These are phyloP conservation scores for Euclidium syriacum DNA, from an alignment of 345 rosid species.

Conservation along the genomic window DNA sequence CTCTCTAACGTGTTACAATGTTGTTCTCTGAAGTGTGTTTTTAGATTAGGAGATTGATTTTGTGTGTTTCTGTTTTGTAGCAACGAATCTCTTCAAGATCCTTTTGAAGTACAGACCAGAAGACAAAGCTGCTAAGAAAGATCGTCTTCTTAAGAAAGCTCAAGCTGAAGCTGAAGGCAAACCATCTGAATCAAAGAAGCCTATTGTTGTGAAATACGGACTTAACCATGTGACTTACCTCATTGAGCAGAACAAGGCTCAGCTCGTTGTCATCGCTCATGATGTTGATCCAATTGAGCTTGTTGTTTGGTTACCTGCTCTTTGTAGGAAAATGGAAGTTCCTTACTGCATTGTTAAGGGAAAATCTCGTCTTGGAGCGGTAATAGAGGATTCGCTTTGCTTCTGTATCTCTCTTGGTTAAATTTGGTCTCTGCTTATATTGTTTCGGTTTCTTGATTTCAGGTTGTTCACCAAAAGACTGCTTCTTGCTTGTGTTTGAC, in stretches of 20 bases:
- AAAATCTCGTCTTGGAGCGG: conserved; percentile 71
- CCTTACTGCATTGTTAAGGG: conserved; percentile 85
- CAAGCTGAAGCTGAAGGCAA: conserved; percentile 72
- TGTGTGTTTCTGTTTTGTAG: conserved; percentile 25
- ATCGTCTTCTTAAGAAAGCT: conserved; percentile 56
- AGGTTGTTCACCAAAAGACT: conserved; percentile 69
- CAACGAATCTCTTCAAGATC: conserved; percentile 54
- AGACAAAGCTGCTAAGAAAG: conserved; percentile 69
- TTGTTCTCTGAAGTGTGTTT: too few species aligned
- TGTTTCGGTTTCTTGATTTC: background rate
- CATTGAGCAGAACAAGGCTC: conserved; percentile 79
- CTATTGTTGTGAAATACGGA: conserved; percentile 65
- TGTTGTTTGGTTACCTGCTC: conserved; percentile 85
- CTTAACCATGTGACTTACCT: conserved; percentile 73
- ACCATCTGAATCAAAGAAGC: conserved; percentile 57
- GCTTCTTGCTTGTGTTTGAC: conserved; percentile 62
- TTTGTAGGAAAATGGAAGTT: conserved; percentile 84
- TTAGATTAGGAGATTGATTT: too few species aligned
- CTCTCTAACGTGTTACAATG: too few species aligned
- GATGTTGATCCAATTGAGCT: conserved; percentile 86
- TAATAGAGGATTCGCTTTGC: too few species aligned
- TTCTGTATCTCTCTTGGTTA: too few species aligned
- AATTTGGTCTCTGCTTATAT: too few species aligned
- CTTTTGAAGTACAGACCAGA: conserved; percentile 65
- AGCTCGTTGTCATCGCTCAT: conserved; percentile 72